Conservation (phyloP, 2,329 filamentous ascomycete species). For the Didymella sp. region DNA sequence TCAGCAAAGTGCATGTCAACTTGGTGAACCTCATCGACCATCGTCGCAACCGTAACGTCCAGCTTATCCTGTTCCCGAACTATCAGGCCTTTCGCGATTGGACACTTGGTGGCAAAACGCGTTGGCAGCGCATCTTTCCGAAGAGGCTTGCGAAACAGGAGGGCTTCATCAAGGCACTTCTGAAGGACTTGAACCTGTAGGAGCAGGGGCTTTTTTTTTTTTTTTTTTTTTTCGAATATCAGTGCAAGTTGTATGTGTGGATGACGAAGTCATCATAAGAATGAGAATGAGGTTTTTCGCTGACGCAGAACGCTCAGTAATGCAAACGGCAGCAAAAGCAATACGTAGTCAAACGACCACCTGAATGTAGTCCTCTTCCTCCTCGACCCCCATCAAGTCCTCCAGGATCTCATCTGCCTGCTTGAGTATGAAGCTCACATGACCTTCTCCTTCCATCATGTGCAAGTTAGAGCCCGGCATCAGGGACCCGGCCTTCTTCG, state of each 20-base stretch:
- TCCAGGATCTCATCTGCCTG: conserved; percentile 33
- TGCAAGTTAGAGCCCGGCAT: conserved; percentile 32
- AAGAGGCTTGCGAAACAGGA: conserved; percentile 31
- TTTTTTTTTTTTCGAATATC: too few relatives aligned
- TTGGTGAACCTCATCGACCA: conserved; percentile 34
- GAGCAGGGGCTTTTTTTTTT: too few relatives aligned
- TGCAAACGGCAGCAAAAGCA: not conserved
- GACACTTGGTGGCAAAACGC: conserved; percentile 12
- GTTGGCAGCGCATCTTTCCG: conserved; percentile 23
- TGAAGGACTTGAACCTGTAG: conserved; percentile 9
- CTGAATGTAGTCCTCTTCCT: conserved; percentile 29
- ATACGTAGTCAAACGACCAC: conserved; percentile 10
- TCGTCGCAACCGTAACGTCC: conserved; percentile 24
- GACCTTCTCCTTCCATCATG: conserved; percentile 36
- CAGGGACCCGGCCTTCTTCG: conserved; percentile 31
- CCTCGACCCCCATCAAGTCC: conserved; percentile 27
- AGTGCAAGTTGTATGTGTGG: not conserved
- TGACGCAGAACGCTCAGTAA: not conserved
- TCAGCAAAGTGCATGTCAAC: conserved; percentile 31
- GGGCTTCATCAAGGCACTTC: conserved; percentile 30
- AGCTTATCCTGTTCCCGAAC: conserved; percentile 22
- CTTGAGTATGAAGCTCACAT: conserved; percentile 34
- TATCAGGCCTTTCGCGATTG: conserved; percentile 20
- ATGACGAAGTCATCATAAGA: not conserved
- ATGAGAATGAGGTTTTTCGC: too few relatives aligned